phyloP scores from a whole-genome alignment of 805 yeast genomes.

The Metschnikowia dekortorum region DNA sequence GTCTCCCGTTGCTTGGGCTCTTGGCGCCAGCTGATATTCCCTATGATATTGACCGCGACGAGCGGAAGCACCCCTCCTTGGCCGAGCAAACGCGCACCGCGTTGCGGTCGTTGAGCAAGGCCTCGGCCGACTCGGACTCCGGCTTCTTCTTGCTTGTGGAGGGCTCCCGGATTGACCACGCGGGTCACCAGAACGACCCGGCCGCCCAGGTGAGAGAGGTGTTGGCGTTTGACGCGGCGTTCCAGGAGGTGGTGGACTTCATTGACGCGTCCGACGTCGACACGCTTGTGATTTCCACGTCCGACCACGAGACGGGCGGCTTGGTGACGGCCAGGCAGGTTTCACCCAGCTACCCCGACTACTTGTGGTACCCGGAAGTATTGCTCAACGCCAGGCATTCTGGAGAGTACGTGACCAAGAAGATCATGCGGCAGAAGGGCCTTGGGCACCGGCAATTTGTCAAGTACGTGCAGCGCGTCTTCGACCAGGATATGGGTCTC shows the following conservation, averaged over 20 bases:
- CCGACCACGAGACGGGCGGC: constrained; percentile 97
- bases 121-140: constrained; percentile 65
- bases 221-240: constrained; percentile 80
- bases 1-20: constrained; percentile 72
- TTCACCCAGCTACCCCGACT: constrained; percentile 65
- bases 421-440: constrained; percentile 33
- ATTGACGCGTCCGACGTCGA: constrained; percentile 67
- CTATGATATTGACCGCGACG: constrained; percentile 73
- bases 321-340: constrained; percentile 82
- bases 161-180: constrained; percentile 93
- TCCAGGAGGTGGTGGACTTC: constrained; percentile 66
- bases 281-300: constrained; percentile 74
- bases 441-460: constrained; percentile 25
- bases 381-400: constrained; percentile 67
- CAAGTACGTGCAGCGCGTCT: constrained; percentile 42
- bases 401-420: constrained; percentile 60
- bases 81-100: constrained; percentile 78
- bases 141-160: constrained; percentile 87
- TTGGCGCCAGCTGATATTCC: constrained; percentile 78
- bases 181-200: constrained; percentile 92
- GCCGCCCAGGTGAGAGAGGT: constrained; percentile 93
- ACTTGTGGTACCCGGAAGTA: constrained; percentile 81
- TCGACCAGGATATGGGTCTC: constrained; percentile 67
- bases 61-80: constrained; percentile 62
- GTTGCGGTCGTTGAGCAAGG: constrained; percentile 58